These are phyloP conservation scores for Mucor saturninus DNA, from an alignment of 371 early-diverging fungal genomes.

Conservation along the genomic window DNA sequence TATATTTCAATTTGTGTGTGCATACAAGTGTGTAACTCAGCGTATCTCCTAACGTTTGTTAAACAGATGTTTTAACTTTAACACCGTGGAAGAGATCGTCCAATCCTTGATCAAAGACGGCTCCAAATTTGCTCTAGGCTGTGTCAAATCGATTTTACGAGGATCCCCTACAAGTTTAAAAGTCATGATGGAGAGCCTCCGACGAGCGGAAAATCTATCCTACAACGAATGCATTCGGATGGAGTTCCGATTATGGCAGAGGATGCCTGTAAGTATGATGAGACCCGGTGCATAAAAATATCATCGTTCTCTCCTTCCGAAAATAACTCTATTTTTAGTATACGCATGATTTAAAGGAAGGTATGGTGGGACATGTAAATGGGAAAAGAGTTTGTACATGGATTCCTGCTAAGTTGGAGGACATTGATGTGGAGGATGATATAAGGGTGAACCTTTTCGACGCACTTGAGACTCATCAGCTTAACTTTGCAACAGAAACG, in stretches of 20 bases:
- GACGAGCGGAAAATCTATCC: constrained; percentile 65
- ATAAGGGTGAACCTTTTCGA: constrained; percentile 60
- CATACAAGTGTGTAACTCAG: too few relatives aligned
- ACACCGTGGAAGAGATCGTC: constrained; percentile 83
- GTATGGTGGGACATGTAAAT: constrained; percentile 51
- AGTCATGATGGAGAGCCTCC: constrained; percentile 80
- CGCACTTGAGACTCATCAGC: constrained; percentile 36
- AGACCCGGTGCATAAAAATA: neutral
- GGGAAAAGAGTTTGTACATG: constrained; percentile 67
- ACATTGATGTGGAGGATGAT: constrained; percentile 60
- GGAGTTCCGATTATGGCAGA: constrained; percentile 83
- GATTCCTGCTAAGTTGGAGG: constrained; percentile 66
- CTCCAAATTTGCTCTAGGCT: constrained; percentile 72
- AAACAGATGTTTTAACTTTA: constrained; percentile 75
- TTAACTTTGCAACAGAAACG: constrained; percentile 32
- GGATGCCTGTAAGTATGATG: constrained; percentile 61
- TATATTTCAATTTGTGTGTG: constrained; percentile 46
- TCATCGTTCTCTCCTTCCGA: neutral
- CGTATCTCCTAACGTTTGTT: too few relatives aligned
- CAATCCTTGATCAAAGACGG: constrained; percentile 73
- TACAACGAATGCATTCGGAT: constrained; percentile 81
- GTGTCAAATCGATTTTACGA: constrained; percentile 63
- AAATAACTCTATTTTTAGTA: neutral
- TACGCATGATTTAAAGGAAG: constrained; percentile 41
- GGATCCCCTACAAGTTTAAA: constrained; percentile 89